Evolutionary conservation across 2,329 filamentous ascomycete genomes (phyloP), one percentile per base, ranked within the genome.

Genomic region (Fusarium foetens): DNA sequence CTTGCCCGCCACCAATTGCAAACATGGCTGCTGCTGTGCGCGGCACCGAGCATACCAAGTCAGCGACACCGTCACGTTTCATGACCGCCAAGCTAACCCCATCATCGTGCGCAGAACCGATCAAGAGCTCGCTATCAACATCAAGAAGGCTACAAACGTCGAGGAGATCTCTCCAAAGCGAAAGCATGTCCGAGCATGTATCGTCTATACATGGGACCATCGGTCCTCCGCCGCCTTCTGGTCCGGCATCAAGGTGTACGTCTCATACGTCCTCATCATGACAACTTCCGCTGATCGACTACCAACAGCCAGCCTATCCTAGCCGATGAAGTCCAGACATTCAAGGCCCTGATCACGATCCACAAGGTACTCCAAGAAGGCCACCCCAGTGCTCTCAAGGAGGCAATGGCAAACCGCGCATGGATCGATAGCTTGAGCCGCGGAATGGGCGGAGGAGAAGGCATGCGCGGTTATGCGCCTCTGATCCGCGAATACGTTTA

Each of bases 161-260:
- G 90, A 93, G 75, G 90, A 93, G 80, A 88, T 90, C 4, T 90
- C 90, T 11, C 90, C 90, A 41, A 92, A 92, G 81, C 88, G 90
- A 78, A 99, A 99, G 85, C 96, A 99, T 93, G 96, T 99, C 65
- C 93, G 96, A 80, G 94, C 93, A 82, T 97, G 94, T 80, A 99
- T 99, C 78, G 95, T 99, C 49, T 98, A 98, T 83, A 98, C 95
- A 66, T 99, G 96, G 96, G 96, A 99, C 84, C 94, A 99, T 86
- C 97, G 97, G 85, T 97, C 93, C 73, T 97, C 95, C 45, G 88
- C 91, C 80, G 94, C 95, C 80, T 99, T 99, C 83, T 99, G 96
- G 96, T 91, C 94, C 63, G 95, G 95, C 80, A 97, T 99, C 89
- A 99, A 99, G 90, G 95, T 98, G 92, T 97, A 88, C 76, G 92